phyloP scores from a whole-genome alignment of 2,329 filamentous ascomycete genomes.

The Stachybotrys echinatus region DNA sequence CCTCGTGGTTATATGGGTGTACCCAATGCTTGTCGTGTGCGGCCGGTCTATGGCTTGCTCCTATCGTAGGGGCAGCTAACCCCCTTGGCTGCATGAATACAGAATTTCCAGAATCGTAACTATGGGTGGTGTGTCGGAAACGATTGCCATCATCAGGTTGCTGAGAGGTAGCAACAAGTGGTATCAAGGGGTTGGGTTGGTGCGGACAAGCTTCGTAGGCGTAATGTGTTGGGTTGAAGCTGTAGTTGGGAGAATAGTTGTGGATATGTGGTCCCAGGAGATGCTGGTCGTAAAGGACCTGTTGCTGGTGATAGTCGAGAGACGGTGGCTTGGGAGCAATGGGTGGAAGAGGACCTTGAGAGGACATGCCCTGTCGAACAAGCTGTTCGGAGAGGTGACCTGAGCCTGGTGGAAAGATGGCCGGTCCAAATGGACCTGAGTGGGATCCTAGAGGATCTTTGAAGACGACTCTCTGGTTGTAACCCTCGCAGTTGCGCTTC shows the following conservation, averaged over 20 bases:
- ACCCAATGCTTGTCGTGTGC: background rate
- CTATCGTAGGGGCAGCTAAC: too few relatives aligned
- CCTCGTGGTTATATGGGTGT: conserved; percentile 37
- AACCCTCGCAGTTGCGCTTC: conserved; percentile 78
- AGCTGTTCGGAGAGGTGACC: conserved; percentile 17
- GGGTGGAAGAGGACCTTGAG: conserved; percentile 29
- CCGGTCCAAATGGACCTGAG: conserved; percentile 40
- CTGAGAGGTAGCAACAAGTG: conserved; percentile 17
- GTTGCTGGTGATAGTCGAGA: conserved; percentile 18
- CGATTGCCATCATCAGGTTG: conserved; percentile 1
- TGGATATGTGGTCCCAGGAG: background rate
- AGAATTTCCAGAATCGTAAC: background rate
- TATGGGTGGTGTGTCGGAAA: background rate
- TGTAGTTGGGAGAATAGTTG: conserved; percentile 10
- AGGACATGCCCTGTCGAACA: conserved; percentile 29
- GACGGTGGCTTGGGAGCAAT: conserved; percentile 48
- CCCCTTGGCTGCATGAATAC: background rate
- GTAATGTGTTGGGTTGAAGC: conserved; percentile 9
- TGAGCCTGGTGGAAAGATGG: conserved; percentile 36
- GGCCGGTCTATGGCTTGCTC: background rate
- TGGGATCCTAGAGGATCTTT: conserved; percentile 54
- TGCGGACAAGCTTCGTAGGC: background rate
- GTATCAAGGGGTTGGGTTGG: conserved; percentile 5
- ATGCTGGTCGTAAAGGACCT: conserved; percentile 7
- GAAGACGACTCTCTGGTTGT: conserved; percentile 76